A percentile compares a stretch with the other conserved stretches of the same genome.
These are phyloP conservation scores for Alternaria novae-zelandiae DNA, from an alignment of 2,329 filamentous ascomycete genomes.

Conservation along the genomic window DNA sequence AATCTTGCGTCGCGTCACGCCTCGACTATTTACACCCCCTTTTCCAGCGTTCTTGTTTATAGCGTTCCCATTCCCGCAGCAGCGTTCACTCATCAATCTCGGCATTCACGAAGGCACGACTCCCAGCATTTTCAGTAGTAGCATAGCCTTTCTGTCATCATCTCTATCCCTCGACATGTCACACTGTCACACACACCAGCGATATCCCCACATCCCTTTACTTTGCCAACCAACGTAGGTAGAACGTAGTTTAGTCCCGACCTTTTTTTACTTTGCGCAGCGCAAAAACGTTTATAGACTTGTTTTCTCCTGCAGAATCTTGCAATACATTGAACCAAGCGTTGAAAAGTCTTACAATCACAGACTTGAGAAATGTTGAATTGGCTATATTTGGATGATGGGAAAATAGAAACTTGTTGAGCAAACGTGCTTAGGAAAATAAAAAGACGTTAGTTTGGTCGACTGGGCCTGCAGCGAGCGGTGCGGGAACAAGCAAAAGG, in stretches of 20 bases:
- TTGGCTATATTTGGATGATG: not conserved
- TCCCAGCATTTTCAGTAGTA: conserved; percentile 21
- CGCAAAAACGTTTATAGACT: not conserved
- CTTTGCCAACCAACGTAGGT: not conserved
- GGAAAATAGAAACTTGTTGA: not conserved
- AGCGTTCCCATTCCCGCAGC: not conserved
- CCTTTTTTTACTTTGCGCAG: not conserved
- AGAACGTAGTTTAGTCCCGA: not conserved
- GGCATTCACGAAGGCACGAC: conserved; percentile 27
- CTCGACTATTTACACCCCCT: not conserved
- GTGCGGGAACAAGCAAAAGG: not conserved
- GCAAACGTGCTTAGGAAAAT: not conserved
- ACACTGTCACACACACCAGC: not conserved
- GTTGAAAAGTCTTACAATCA: not conserved
- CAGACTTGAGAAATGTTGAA: not conserved
- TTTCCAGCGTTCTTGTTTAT: conserved; percentile 11
- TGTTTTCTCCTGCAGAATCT: not conserved
- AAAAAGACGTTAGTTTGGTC: not conserved
- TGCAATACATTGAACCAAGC: not conserved
- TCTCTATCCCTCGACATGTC: not conserved
- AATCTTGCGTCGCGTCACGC: not conserved
- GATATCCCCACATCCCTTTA: not conserved
- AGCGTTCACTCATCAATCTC: not conserved
- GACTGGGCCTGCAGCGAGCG: not conserved
- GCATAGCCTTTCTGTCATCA: not conserved